These are phyloP conservation scores for Larix sibirica DNA, from an alignment of 83 land plant genomes.

Conservation along the genomic window DNA sequence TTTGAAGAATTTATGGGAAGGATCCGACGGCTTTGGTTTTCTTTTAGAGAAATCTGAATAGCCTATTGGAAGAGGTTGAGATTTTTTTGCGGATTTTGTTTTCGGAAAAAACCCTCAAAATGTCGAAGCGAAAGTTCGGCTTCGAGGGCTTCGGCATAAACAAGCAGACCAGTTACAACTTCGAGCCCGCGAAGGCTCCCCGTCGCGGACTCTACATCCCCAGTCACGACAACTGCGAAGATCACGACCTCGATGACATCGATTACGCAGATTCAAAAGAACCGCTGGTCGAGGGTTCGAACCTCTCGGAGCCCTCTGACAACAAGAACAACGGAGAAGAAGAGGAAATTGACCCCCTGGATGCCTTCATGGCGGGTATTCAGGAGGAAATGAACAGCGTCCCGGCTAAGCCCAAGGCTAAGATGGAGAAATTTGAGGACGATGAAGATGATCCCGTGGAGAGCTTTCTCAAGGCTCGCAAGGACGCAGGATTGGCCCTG, in stretches of 20 bases:
- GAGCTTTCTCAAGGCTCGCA: conserved; percentile 84
- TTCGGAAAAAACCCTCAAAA: neutral
- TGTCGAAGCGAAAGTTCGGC: conserved; percentile 97
- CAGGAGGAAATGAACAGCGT: conserved; percentile 88
- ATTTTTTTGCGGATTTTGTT: too few species aligned
- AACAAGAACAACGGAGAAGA: conserved; percentile 34
- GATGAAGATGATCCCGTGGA: conserved; percentile 94
- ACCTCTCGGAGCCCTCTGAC: neutral
- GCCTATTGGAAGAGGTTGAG: too few species aligned
- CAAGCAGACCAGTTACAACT: conserved; percentile 69
- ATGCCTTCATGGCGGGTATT: conserved; percentile 97
- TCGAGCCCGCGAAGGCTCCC: conserved; percentile 64
- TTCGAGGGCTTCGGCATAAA: conserved; percentile 92
- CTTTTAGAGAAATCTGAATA: too few species aligned
- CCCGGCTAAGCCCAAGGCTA: conserved; percentile 62
- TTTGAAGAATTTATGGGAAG: too few species aligned
- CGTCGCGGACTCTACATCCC: conserved; percentile 65
- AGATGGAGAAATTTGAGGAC: conserved; percentile 58
- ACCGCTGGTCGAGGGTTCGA: conserved; percentile 30
- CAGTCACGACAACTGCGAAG: conserved; percentile 40
- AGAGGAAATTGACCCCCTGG: conserved; percentile 94
- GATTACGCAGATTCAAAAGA: conserved; percentile 74
- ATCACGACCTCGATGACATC: conserved; percentile 72
- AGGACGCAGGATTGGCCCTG: conserved; percentile 79
- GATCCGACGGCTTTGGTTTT: too few species aligned